phyloP scores from a whole-genome alignment of 768 basidiomycete species.

The Phlebiopsis gigantea region DNA sequence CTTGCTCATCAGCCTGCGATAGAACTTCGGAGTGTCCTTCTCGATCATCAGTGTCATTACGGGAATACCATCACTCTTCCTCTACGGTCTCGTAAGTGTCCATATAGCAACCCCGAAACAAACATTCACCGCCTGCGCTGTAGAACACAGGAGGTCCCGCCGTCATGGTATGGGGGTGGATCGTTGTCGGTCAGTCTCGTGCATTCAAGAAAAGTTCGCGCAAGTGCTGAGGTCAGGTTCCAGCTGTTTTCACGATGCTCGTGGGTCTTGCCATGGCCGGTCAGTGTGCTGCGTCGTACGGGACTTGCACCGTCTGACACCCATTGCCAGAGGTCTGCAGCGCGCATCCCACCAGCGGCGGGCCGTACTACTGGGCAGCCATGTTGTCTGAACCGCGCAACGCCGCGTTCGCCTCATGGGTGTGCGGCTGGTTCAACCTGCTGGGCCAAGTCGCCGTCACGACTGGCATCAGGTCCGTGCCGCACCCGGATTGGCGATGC shows the following conservation, averaged over 20 bases:
- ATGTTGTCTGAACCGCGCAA: constrained; percentile 55
- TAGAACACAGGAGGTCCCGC: constrained; percentile 72
- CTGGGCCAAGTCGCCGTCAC: constrained; percentile 75
- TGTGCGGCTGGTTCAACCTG: constrained; percentile 72
- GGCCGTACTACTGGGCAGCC: constrained; percentile 80
- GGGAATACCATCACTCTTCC: constrained; percentile 63
- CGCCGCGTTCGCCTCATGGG: constrained; percentile 68
- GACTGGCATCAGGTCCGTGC: constrained; percentile 55
- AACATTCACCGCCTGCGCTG: background rate
- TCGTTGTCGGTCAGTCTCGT: constrained; percentile 47
- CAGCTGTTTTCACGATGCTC: constrained; percentile 57
- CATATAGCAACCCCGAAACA: background rate
- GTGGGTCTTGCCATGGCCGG: constrained; percentile 77
- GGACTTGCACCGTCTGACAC: background rate
- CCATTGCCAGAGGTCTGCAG: constrained; percentile 37
- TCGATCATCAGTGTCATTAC: constrained; percentile 75
- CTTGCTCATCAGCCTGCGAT: background rate
- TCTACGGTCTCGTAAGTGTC: constrained; percentile 56
- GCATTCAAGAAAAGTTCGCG: background rate
- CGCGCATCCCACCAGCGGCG: constrained; percentile 67
- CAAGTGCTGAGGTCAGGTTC: background rate
- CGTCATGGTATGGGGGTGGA: constrained; percentile 76
- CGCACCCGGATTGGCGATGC: background rate
- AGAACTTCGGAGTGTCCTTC: constrained; percentile 75
- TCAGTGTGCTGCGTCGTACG: constrained; percentile 21